Base-by-base conservation (phyloP, 805 yeast genomes). In the Cyberlindnera nakhonratchasimensis region DNA sequence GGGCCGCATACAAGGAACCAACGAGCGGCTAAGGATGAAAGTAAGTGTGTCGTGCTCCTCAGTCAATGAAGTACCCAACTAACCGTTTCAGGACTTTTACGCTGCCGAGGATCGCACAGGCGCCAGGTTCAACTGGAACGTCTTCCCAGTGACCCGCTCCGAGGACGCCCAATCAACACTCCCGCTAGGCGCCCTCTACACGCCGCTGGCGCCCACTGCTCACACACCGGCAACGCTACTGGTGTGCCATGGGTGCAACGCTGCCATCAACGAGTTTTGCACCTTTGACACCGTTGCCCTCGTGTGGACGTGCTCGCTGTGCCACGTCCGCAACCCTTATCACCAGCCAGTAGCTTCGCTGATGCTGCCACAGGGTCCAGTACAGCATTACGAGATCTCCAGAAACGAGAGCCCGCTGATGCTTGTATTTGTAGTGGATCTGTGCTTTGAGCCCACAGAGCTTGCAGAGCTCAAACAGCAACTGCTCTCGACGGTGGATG, bases 151-250 rank as follows among this genome's bases (percentile, higher is more conserved):
- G 18, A 85, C 96, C 22, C 80, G 89, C 54, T 75, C 77, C 30
- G 97, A 91, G 63, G 90, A 95, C n/a, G 80, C 81, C 52, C 82
- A 87, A 51, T 82, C 87, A 51, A 88, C 88, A 17, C 86, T 89
- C 21, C 98, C 98, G 7, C 80, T 93, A 32, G 95, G 96, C 28
- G 82, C 95, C 45, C 66, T 93, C 50, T 91, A 86, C 69, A 88
- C 96, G 16, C 99, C 99, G 9, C 73, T 91, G 23, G n/a, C 17
- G 8, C 13, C 25, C 11, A 19, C 14, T 4, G 14, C 16, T 2
- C 3, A 18, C 4, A 6, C 33, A 4, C 4, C 23, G 3, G 21
- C 91, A 83, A 3, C 34, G 14, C 29, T 17, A 5, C 9, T 34
- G 20, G 23, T 79, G 31, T 89, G 96, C 66, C 75, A 86, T 39